Conservation (phyloP, 129 eudicot species). For the Flaveria trinervia region DNA sequence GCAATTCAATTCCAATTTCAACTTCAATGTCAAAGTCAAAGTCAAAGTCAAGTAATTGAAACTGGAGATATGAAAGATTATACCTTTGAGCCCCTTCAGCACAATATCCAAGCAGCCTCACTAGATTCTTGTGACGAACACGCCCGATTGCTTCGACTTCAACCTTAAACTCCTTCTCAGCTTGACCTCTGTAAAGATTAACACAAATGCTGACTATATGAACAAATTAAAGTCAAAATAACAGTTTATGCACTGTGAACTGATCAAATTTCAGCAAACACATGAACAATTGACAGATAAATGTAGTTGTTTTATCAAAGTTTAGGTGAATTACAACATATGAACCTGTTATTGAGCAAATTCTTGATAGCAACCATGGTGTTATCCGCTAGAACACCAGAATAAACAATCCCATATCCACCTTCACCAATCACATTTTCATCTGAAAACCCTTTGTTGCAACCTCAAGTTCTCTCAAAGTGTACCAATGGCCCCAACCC, state of each 20-base stretch:
- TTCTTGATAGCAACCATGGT: constrained; percentile 74
- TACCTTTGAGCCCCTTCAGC: constrained; percentile 98
- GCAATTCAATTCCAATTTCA: neutral
- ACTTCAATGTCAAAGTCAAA: neutral
- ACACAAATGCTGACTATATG: neutral
- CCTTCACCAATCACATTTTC: constrained; percentile 94
- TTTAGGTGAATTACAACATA: neutral
- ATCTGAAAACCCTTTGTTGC: constrained; percentile 69
- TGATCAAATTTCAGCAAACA: neutral
- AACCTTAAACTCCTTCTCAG: constrained; percentile 89
- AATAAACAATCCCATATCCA: constrained; percentile 89
- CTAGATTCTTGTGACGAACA: constrained; percentile 89
- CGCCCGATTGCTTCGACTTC: constrained; percentile 98
- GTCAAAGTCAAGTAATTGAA: neutral
- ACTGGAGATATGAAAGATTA: constrained; percentile 7
- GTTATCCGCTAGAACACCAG: constrained; percentile 58
- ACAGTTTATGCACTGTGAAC: neutral
- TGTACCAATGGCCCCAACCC: constrained; percentile 98
- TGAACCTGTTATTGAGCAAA: constrained; percentile 86
- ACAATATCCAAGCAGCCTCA: constrained; percentile 89
- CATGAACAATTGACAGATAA: no score
- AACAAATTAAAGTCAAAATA: constrained; percentile 11
- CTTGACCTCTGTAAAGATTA: constrained; percentile 69
- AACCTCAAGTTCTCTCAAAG: constrained; percentile 75
- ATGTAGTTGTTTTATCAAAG: no score